phyloP scores from a whole-genome alignment of 1,284 basidiomycete species.

The Ceratobasidium papillatum region DNA sequence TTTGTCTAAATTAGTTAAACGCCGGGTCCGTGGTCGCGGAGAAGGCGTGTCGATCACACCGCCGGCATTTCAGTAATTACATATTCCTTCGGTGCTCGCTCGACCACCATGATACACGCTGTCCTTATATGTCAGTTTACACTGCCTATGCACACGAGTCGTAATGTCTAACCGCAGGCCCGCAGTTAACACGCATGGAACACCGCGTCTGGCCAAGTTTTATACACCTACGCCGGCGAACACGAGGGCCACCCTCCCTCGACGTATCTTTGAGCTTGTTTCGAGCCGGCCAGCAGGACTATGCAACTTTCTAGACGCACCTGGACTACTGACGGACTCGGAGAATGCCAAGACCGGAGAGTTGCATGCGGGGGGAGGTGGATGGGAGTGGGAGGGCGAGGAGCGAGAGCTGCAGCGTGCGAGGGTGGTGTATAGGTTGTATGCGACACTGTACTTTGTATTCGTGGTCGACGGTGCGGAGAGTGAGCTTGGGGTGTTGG shows the following conservation, averaged over 20 bases:
- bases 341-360: slow-evolving; percentile 3
- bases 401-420: slow-evolving; percentile 51
- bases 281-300: slow-evolving; percentile 76
- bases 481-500: slow-evolving; percentile 94
- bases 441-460: slow-evolving; percentile 96
- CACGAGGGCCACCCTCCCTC: slow-evolving; percentile 60
- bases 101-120: slow-evolving; percentile 72
- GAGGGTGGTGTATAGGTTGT: slow-evolving; percentile 82
- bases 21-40: slow-evolving; percentile 22
- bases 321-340: slow-evolving; percentile 72
- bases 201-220: slow-evolving; percentile 95
- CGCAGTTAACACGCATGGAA: slow-evolving; percentile 85
- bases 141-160: slow-evolving; percentile 39
- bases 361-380: slow-evolving; percentile 14
- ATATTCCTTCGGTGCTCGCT: slow-evolving; percentile 17
- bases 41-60: slow-evolving; percentile 5
- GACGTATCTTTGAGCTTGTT: slow-evolving; percentile 86
- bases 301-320: slow-evolving; percentile 94
- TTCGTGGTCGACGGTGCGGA: slow-evolving; percentile 96
- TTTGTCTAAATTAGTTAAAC: slow-evolving; percentile 10
- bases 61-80: slow-evolving; percentile 27
- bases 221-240: slow-evolving; percentile 79
- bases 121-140: slow-evolving; percentile 71
- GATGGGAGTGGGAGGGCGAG: slow-evolving; percentile 39
- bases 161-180: slow-evolving; percentile 16